Percentiles rank a stretch among this genome's conserved stretches.
These are phyloP conservation scores for Jaapia argillacea DNA, from an alignment of 768 basidiomycete genomes.

Conservation along the genomic window DNA sequence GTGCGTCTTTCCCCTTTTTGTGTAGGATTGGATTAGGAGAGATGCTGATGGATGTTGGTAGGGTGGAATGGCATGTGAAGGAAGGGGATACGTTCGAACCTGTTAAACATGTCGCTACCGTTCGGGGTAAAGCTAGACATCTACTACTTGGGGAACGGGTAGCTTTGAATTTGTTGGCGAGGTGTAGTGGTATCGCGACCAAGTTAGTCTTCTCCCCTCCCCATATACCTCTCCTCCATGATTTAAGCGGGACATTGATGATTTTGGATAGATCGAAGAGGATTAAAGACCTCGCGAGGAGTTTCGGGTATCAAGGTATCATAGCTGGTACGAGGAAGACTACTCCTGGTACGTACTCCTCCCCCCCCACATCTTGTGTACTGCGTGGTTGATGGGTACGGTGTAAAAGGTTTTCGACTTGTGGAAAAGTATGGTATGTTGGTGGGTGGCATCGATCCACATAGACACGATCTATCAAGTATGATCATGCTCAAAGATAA, in stretches of 20 bases:
- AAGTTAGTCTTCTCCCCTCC: conserved; percentile 41
- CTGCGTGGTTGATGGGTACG: neutral
- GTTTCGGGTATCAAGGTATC: conserved; percentile 75
- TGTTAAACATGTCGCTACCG: conserved; percentile 81
- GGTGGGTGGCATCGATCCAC: conserved; percentile 92
- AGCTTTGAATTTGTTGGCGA: conserved; percentile 85
- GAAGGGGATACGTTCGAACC: conserved; percentile 82
- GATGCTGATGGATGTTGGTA: conserved; percentile 18
- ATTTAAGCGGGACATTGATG: neutral
- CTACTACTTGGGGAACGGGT: conserved; percentile 88
- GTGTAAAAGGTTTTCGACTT: conserved; percentile 66
- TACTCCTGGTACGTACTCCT: conserved; percentile 55
- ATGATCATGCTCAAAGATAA: conserved; percentile 99
- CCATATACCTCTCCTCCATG: neutral
- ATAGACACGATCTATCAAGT: conserved; percentile 92
- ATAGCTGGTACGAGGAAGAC: conserved; percentile 97
- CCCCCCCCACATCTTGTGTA: conserved; percentile 1
- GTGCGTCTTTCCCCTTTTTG: conserved; percentile 39
- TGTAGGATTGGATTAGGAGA: neutral
- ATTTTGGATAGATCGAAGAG: conserved; percentile 55
- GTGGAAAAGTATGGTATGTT: conserved; percentile 99
- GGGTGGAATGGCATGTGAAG: conserved; percentile 87
- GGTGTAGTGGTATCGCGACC: conserved; percentile 96
- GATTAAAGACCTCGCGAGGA: conserved; percentile 69
- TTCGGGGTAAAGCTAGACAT: conserved; percentile 80